Evolutionary conservation across 352 stramenopile species (phyloP).

Genomic region (Pseudoperonospora humuli): DNA sequence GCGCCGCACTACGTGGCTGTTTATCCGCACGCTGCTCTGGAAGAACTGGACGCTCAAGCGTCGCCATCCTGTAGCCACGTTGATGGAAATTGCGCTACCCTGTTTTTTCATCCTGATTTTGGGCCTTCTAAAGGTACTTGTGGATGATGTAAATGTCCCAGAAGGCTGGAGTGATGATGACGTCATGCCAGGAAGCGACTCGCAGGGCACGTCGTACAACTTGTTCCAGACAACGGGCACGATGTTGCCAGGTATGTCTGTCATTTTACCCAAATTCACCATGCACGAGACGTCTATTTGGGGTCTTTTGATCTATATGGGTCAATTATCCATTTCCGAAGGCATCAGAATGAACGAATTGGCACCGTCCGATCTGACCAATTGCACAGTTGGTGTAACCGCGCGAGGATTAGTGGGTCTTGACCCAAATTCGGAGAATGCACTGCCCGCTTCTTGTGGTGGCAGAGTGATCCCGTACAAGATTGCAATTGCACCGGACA

Average conservation of each 20-base stretch:
- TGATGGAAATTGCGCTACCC: conserved; percentile 46
- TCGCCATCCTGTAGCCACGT: conserved; percentile 41
- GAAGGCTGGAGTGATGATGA: conserved; percentile 39
- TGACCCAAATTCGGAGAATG: conserved; percentile 27
- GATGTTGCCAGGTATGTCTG: conserved; percentile 21
- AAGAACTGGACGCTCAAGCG: conserved; percentile 67
- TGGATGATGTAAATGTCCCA: conserved; percentile 38
- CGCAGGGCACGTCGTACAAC: conserved; percentile 38
- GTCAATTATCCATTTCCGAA: conserved; percentile 29
- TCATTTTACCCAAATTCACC: conserved; percentile 36
- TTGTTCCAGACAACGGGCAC: conserved; percentile 35
- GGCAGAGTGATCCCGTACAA: conserved; percentile 50
- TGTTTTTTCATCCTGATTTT: conserved; percentile 55
- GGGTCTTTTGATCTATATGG: conserved; percentile 44
- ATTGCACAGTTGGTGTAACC: conserved; percentile 26
- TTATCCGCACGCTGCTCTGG: conserved; percentile 39
- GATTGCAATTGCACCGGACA: conserved; percentile 50
- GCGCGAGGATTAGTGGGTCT: conserved; percentile 25
- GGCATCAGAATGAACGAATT: conserved; percentile 39
- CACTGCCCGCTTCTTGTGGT: conserved; percentile 27
- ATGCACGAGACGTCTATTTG: conserved; percentile 47
- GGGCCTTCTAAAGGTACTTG: conserved; percentile 43
- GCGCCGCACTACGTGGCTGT: conserved; percentile 24
- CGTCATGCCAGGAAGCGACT: conserved; percentile 14
- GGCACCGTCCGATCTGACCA: conserved; percentile 13